A percentile compares a stretch with the other conserved stretches of the same genome.
Conservation (phyloP, 2,329 filamentous ascomycete species). For the Aspergillus japonicus region DNA sequence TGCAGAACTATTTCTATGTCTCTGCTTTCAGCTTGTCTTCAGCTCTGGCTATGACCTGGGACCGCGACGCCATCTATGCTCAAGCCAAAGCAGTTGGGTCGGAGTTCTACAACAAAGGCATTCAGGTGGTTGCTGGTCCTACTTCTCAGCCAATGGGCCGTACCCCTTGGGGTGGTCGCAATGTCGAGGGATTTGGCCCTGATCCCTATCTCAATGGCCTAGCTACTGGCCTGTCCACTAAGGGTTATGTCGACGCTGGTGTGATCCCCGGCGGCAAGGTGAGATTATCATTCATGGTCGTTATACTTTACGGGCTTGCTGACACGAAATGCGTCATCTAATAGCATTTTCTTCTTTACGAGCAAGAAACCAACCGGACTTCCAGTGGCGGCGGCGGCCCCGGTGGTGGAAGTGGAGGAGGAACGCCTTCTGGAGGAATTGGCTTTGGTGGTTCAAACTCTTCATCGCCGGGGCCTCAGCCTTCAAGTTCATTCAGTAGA, state of each 20-base stretch:
- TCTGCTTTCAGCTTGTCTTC: conserved; percentile 21
- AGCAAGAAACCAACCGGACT: conserved; percentile 11
- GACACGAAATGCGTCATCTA: not conserved
- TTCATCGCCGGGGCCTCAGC: not conserved
- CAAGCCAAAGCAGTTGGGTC: conserved; percentile 18
- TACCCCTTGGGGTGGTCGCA: conserved; percentile 22
- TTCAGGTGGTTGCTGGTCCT: conserved; percentile 21
- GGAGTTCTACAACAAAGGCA: conserved; percentile 21
- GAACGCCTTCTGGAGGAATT: not conserved
- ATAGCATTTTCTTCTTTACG: conserved; percentile 12
- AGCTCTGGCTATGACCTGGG: conserved; percentile 22
- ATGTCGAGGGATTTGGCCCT: conserved; percentile 41
- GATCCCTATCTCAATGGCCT: conserved; percentile 49
- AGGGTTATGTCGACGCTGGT: conserved; percentile 59
- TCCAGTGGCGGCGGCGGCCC: not conserved
- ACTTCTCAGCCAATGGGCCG: conserved; percentile 21
- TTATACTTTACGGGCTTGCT: not conserved
- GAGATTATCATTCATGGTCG: not conserved
- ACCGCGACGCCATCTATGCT: conserved; percentile 20
- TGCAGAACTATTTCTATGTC: conserved; percentile 22
- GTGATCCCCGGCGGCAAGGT: conserved; percentile 15
- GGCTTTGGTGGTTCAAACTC: not conserved
- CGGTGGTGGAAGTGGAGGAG: conserved; percentile 1
- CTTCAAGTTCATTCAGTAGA: not conserved
- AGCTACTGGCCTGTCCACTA: conserved; percentile 43